These are phyloP conservation scores for Schrenkiella parvula DNA, from an alignment of 345 rosid species.

Conservation along the genomic window DNA sequence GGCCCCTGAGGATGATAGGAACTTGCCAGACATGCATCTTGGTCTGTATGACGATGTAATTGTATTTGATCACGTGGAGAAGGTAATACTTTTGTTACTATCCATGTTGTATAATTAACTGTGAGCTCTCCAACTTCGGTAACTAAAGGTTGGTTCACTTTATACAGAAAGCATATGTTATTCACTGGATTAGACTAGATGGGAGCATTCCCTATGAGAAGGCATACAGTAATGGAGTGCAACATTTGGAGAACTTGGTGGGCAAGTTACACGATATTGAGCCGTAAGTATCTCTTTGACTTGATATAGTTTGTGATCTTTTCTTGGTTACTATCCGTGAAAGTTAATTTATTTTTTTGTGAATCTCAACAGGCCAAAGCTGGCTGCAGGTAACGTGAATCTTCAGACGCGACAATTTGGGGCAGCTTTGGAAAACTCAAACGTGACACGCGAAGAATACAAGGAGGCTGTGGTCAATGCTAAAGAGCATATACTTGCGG, in stretches of 20 bases:
- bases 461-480: constrained; percentile 63
- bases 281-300: constrained; percentile 39
- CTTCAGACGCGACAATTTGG: constrained; percentile 60
- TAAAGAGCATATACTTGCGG: constrained; percentile 82
- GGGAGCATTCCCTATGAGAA: constrained; percentile 44
- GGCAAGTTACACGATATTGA: constrained; percentile 44
- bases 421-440: constrained; percentile 53
- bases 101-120: background rate
- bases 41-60: constrained; percentile 76
- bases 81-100: constrained; percentile 42
- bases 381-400: constrained; percentile 57
- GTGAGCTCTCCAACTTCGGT: background rate
- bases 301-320: constrained; percentile 7
- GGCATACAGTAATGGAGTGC: constrained; percentile 54
- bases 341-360: background rate
- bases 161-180: constrained; percentile 53
- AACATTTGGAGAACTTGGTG: constrained; percentile 44
- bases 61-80: constrained; percentile 86
- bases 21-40: constrained; percentile 83
- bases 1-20: constrained; percentile 79
- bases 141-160: background rate
- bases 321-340: background rate
- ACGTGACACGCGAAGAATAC: constrained; percentile 65
- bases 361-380: constrained; percentile 57
- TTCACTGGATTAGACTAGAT: constrained; percentile 63